Conservation (phyloP, 169 alveolate genomes). For the Plasmodium vinckei region DNA sequence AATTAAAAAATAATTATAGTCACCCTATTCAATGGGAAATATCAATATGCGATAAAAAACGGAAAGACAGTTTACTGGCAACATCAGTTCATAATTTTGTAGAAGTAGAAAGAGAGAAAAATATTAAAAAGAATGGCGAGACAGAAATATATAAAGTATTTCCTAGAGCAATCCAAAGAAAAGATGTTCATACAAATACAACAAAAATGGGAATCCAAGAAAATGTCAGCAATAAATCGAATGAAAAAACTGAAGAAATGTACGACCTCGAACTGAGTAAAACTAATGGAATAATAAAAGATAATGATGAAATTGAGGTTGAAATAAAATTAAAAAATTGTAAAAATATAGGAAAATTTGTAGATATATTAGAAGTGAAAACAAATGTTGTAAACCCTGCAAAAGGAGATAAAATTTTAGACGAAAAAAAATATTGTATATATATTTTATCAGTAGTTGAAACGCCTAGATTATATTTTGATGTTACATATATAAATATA, state of each 20-base stretch:
- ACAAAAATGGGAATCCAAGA: not conserved
- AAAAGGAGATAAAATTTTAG: not conserved
- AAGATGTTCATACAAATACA: not conserved
- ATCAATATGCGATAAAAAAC: constrained; percentile 12
- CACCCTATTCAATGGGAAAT: constrained; percentile 12
- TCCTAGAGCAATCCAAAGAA: too few relatives aligned
- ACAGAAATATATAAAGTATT: not conserved
- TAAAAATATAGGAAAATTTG: constrained; percentile 21
- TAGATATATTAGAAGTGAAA: constrained; percentile 33
- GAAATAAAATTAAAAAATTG: constrained; percentile 26
- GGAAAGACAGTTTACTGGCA: not conserved
- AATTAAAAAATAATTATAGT: constrained; percentile 25
- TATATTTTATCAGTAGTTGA: constrained; percentile 37
- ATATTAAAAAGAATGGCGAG: not conserved
- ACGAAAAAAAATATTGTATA: constrained; percentile 17
- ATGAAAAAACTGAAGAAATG: not conserved
- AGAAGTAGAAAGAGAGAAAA: not conserved
- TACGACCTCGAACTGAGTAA: not conserved
- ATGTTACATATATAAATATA: constrained; percentile 62
- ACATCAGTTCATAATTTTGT: not conserved
- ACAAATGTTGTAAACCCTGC: not conserved
- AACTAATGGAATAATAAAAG: not conserved
- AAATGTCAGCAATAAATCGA: not conserved
- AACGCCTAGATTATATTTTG: constrained; percentile 35
- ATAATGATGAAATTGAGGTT: constrained; percentile 22